These are phyloP conservation scores for Salix dunnii DNA, from an alignment of 345 rosid genomes.

Conservation along the genomic window DNA sequence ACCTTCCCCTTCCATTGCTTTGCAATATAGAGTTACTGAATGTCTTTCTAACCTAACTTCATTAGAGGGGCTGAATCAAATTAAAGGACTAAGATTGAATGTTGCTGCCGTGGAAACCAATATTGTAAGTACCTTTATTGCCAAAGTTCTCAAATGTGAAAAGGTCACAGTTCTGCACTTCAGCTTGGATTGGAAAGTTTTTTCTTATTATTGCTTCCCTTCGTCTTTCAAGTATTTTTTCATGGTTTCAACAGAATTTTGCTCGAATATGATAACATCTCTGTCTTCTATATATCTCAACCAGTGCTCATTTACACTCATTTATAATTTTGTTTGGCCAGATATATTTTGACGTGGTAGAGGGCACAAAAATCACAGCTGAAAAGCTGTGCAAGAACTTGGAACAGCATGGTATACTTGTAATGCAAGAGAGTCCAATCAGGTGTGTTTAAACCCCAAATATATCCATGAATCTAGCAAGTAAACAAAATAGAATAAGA, in stretches of 20 bases:
- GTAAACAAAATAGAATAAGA: not conserved
- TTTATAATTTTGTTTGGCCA: conserved; percentile 18
- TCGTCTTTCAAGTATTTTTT: not conserved
- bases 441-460: conserved; percentile 37
- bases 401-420: conserved; percentile 61
- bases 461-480: not conserved
- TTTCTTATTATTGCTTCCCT: not conserved
- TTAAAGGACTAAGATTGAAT: conserved; percentile 66
- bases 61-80: conserved; percentile 66
- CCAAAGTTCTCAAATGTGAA: not conserved
- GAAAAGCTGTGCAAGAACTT: conserved; percentile 57
- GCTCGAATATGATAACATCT: not conserved
- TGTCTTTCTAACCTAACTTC: not conserved
- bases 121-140: conserved; percentile 53
- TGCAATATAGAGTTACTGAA: not conserved
- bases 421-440: conserved; percentile 51
- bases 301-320: not conserved
- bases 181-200: not conserved
- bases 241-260: not conserved
- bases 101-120: conserved; percentile 77
- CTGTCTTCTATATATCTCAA: not conserved
- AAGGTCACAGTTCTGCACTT: not conserved
- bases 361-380: conserved; percentile 47
- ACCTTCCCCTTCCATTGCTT: conserved; percentile 1
- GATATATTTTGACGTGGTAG: conserved; percentile 58